These are phyloP conservation scores for Penicillium longicatenatum DNA, from an alignment of 495 filamentous ascomycete genomes.

Conservation along the genomic window DNA sequence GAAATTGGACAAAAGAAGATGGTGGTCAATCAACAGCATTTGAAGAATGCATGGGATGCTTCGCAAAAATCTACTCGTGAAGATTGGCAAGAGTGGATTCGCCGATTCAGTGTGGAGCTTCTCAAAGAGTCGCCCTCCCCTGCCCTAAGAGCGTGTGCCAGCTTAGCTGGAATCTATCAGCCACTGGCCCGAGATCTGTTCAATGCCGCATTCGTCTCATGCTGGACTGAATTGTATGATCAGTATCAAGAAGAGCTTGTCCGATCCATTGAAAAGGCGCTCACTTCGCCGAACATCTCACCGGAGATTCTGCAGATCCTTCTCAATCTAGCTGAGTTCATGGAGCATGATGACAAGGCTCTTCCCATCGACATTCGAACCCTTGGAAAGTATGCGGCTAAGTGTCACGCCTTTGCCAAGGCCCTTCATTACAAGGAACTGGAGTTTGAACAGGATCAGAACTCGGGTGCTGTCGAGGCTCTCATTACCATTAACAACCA, in stretches of 20 bases:
- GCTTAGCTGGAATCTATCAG: slow-evolving; percentile 85
- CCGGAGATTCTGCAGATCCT: slow-evolving; percentile 93
- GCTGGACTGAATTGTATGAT: slow-evolving; percentile 96
- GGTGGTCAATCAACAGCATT: slow-evolving; percentile 93
- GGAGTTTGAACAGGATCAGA: slow-evolving; percentile 96
- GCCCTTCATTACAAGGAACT: slow-evolving; percentile 98
- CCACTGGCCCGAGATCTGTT: slow-evolving; percentile 92
- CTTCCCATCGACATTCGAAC: slow-evolving; percentile 95
- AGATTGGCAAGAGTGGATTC: slow-evolving; percentile 99
- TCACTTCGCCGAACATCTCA: slow-evolving; percentile 89
- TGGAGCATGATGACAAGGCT: slow-evolving; percentile 99
- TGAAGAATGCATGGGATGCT: slow-evolving; percentile 97
- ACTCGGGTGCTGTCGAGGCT: slow-evolving; percentile 91
- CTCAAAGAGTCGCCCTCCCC: slow-evolving; percentile 96
- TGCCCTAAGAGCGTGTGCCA: slow-evolving; percentile 88
- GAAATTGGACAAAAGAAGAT: slow-evolving; percentile 92
- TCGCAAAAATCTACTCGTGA: slow-evolving; percentile 93
- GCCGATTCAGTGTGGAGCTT: slow-evolving; percentile 92
- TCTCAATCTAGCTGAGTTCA: slow-evolving; percentile 96
- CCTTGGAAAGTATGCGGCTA: slow-evolving; percentile 86
- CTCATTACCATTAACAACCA: slow-evolving; percentile 99
- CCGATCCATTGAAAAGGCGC: slow-evolving; percentile 89
- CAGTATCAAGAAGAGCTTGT: slow-evolving; percentile 95
- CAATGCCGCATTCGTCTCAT: slow-evolving; percentile 97
- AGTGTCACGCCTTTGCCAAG: slow-evolving; percentile 97